phyloP scores from a whole-genome alignment of 768 basidiomycete genomes.

The Terana coerulea region DNA sequence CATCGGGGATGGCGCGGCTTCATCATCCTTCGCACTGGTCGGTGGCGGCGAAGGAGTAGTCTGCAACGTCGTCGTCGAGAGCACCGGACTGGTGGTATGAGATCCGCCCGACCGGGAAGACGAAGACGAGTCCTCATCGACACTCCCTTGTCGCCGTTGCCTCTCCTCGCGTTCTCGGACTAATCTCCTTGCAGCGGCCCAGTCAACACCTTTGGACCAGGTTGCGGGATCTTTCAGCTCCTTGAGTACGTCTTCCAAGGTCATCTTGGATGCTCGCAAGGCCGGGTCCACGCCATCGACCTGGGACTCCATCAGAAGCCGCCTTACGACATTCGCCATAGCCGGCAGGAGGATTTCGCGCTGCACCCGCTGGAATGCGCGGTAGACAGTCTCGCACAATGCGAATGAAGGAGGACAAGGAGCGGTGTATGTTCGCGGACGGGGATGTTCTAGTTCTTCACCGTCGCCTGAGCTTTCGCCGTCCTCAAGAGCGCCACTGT shows the following conservation, averaged over 20 bases:
- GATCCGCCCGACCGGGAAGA: conserved; percentile 50
- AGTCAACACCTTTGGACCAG: conserved; percentile 76
- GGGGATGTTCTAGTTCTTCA: conserved; percentile 44
- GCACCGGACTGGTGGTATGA: conserved; percentile 65
- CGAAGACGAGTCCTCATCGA: conserved; percentile 48
- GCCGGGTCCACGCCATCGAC: conserved; percentile 50
- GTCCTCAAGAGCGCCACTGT: conserved; percentile 22
- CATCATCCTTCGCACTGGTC: conserved; percentile 33
- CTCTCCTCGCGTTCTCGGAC: conserved; percentile 29
- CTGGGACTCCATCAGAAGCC: conserved; percentile 60
- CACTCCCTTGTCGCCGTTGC: conserved; percentile 23
- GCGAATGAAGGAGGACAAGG: conserved; percentile 58
- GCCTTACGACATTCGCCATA: conserved; percentile 65
- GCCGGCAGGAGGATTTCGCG: conserved; percentile 57
- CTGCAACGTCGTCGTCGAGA: conserved; percentile 69
- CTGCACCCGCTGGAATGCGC: conserved; percentile 56
- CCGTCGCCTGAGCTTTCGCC: conserved; percentile 21
- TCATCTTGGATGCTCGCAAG: conserved; percentile 50
- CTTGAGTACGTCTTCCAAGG: conserved; percentile 54
- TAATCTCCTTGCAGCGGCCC: conserved; percentile 46
- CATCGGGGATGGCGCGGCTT: conserved; percentile 21
- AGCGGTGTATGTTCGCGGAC: conserved; percentile 40
- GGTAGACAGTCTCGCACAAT: conserved; percentile 63
- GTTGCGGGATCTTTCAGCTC: conserved; percentile 55
- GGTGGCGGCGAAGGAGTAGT: conserved; percentile 80